Percentiles rank a stretch among this genome's conserved stretches.
phyloP scores from a whole-genome alignment of 2,329 filamentous ascomycete species.

The Colletotrichum sp. region DNA sequence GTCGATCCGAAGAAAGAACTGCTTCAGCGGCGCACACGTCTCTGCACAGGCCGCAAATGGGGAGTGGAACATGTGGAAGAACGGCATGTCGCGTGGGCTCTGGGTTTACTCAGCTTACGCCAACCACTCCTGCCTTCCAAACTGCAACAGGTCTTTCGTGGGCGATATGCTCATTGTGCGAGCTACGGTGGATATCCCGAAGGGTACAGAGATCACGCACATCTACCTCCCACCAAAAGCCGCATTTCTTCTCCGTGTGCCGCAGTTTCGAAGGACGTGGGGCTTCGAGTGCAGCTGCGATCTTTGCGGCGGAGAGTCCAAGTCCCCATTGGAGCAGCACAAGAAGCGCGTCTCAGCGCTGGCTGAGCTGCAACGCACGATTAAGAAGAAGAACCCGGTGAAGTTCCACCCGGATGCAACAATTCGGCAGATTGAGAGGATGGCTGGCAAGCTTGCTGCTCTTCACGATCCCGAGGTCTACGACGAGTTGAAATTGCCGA shows the following conservation, averaged over 20 bases:
- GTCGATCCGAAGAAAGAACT: constrained; percentile 44
- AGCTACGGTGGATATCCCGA: constrained; percentile 39
- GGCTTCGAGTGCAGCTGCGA: constrained; percentile 43
- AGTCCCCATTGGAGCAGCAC: constrained; percentile 17
- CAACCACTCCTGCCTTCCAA: constrained; percentile 40
- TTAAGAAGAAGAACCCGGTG: constrained; percentile 24
- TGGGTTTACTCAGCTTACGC: constrained; percentile 38
- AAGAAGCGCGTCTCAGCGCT: constrained; percentile 26
- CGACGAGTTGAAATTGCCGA: constrained; percentile 28
- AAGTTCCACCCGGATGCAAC: constrained; percentile 31
- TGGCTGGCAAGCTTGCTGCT: constrained; percentile 33
- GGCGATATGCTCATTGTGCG: constrained; percentile 35
- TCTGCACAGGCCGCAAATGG: constrained; percentile 32
- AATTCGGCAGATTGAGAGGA: constrained; percentile 33
- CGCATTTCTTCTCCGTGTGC: constrained; percentile 25
- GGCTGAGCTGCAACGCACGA: constrained; percentile 30
- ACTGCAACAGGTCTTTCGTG: constrained; percentile 35
- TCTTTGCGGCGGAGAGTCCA: constrained; percentile 37
- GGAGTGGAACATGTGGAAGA: constrained; percentile 22
- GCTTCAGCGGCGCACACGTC: constrained; percentile 37
- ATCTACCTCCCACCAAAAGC: constrained; percentile 40
- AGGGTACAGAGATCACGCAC: constrained; percentile 41
- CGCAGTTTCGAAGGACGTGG: constrained; percentile 35
- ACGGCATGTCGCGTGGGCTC: constrained; percentile 29
- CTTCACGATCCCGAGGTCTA: constrained; percentile 36